These are phyloP conservation scores for Alternaria arborescens DNA, from an alignment of 2,329 filamentous ascomycete genomes.

Conservation along the genomic window DNA sequence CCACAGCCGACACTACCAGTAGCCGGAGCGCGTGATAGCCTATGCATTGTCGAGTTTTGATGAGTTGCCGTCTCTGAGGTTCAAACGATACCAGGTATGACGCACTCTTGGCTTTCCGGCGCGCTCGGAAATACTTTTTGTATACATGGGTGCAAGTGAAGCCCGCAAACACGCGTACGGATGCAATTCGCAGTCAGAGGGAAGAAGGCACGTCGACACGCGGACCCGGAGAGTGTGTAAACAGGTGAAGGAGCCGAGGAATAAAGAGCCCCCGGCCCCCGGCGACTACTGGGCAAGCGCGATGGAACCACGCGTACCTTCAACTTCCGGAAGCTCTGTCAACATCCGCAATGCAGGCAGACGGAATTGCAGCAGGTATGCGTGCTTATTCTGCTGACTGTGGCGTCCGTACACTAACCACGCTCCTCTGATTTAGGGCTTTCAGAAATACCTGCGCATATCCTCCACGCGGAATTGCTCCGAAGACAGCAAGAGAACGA, in stretches of 20 bases:
- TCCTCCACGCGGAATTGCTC: conserved; percentile 60
- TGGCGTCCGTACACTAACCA: conserved; percentile 25
- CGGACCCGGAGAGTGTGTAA: not conserved
- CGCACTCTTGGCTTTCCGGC: conserved; percentile 19
- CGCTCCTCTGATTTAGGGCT: conserved; percentile 27
- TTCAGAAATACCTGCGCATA: conserved; percentile 51
- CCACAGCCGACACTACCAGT: conserved; percentile 3
- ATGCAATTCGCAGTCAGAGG: not conserved
- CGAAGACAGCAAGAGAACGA: conserved; percentile 57
- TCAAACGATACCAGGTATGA: conserved; percentile 1
- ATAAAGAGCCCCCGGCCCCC: conserved; percentile 31
- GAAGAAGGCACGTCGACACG: not conserved
- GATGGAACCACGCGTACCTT: conserved; percentile 16
- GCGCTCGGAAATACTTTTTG: conserved; percentile 8
- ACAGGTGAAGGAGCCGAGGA: conserved; percentile 20
- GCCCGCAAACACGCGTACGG: conserved; percentile 9
- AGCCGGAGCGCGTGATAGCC: conserved; percentile 13
- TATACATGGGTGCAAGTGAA: not conserved
- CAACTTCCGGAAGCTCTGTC: conserved; percentile 9
- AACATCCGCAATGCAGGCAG: conserved; percentile 31
- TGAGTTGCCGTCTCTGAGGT: not conserved
- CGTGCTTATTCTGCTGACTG: not conserved
- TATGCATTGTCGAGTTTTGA: not conserved
- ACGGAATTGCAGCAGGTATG: conserved; percentile 29
- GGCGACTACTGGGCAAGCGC: conserved; percentile 17